Evolutionary conservation across 106 monocot species (phyloP).

Genomic region (Dendrobium huoshanense): DNA sequence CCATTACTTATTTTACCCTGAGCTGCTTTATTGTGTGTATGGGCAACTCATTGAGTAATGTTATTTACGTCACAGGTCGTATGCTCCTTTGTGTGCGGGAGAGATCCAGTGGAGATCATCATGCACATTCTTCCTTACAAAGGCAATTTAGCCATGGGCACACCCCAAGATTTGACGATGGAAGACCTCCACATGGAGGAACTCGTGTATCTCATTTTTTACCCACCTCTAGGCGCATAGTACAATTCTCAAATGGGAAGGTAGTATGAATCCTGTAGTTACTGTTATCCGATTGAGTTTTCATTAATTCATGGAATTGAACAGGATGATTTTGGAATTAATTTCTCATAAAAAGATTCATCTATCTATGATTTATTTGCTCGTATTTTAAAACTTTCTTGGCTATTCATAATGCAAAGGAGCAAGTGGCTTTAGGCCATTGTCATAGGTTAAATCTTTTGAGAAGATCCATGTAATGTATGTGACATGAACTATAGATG

Average conservation of each 20-base stretch:
- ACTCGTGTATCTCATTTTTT: constrained; percentile 92
- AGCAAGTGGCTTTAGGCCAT: neutral
- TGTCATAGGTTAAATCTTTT: neutral
- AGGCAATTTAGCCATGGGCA: constrained; percentile 97
- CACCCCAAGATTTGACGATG: constrained; percentile 60
- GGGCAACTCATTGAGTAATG: neutral
- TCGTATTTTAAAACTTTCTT: neutral
- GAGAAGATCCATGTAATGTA: neutral
- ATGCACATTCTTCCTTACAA: constrained; percentile 73
- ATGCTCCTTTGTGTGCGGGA: constrained; percentile 95
- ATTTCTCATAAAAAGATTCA: neutral
- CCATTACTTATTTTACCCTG: neutral
- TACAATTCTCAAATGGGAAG: constrained; percentile 97
- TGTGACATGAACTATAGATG: neutral
- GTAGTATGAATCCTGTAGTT: constrained; percentile 17
- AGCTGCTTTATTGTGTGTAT: neutral
- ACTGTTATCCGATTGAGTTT: neutral
- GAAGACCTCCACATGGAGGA: constrained; percentile 56
- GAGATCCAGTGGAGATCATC: constrained; percentile 65
- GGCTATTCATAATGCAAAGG: neutral
- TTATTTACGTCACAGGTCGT: constrained; percentile 48
- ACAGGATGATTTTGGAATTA: neutral
- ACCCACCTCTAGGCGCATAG: constrained; percentile 92
- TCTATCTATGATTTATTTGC: neutral
- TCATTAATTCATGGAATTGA: neutral